Evolutionary conservation across 2,329 filamentous ascomycete species (phyloP).

Genomic region (Myriosclerotinia duriaeana): DNA sequence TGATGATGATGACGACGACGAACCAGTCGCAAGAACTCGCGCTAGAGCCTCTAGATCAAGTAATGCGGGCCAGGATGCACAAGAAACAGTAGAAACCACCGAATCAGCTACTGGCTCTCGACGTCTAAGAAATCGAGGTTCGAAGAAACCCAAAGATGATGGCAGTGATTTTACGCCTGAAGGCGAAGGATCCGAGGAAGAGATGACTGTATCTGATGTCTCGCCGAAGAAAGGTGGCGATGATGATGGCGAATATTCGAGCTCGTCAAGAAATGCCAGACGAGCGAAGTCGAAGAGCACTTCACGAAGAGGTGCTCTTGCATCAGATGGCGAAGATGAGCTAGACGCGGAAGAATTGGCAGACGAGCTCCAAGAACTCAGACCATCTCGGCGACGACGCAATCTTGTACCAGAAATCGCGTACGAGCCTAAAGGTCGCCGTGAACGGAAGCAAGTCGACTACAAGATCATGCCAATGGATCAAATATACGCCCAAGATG

Average conservation of each 20-base stretch:
- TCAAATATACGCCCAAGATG: slow-evolving; percentile 68
- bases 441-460: slow-evolving; percentile 68
- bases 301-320: slow-evolving; percentile 48
- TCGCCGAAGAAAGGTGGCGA: slow-evolving; percentile 45
- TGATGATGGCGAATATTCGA: slow-evolving; percentile 50
- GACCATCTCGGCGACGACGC: slow-evolving; percentile 46
- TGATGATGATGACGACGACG: slow-evolving; percentile 41
- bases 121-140: slow-evolving; percentile 35
- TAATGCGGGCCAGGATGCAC: slow-evolving; percentile 39
- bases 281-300: slow-evolving; percentile 48
- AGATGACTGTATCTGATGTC: slow-evolving; percentile 44
- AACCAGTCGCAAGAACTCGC: slow-evolving; percentile 45
- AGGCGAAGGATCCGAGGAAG: slow-evolving; percentile 52
- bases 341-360: slow-evolving; percentile 64
- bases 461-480: slow-evolving; percentile 84
- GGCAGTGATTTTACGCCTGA: slow-evolving; percentile 41
- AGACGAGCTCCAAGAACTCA: slow-evolving; percentile 64
- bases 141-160: slow-evolving; percentile 36
- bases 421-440: slow-evolving; percentile 57
- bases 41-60: slow-evolving; percentile 41
- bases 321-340: slow-evolving; percentile 55
- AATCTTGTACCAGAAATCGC: slow-evolving; percentile 57
- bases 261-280: slow-evolving; percentile 47
- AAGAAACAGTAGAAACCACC: slow-evolving; percentile 54
- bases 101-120: slow-evolving; percentile 36